Evolutionary conservation across 306 rosid genomes (phyloP).

Genomic region (Mimosa pudica): DNA sequence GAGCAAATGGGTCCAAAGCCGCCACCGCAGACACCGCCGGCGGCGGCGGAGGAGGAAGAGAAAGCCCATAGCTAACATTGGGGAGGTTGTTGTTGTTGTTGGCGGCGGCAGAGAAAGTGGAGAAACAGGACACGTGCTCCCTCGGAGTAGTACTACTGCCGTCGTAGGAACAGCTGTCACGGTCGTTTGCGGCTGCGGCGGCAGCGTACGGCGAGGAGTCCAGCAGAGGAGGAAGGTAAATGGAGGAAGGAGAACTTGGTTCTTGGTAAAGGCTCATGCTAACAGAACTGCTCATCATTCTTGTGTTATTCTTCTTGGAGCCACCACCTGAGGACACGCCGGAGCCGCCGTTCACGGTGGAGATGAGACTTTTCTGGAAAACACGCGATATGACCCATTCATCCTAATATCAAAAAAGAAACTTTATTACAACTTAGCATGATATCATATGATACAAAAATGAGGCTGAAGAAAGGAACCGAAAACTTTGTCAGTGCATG

Average conservation of each 20-base stretch:
- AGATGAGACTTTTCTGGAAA: conserved; percentile 61
- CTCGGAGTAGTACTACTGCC: conserved; percentile 49
- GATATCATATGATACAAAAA: neutral
- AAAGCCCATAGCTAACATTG: conserved; percentile 40
- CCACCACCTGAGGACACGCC: conserved; percentile 33
- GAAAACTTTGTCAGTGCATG: neutral
- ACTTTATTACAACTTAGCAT: neutral
- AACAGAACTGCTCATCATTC: conserved; percentile 40
- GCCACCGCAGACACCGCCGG: neutral
- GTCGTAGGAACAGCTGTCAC: conserved; percentile 57
- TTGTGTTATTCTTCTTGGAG: conserved; percentile 53
- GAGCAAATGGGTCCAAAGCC: conserved; percentile 37
- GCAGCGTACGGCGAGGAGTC: conserved; percentile 66
- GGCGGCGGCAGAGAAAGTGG: conserved; percentile 57
- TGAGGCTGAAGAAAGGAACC: neutral
- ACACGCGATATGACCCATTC: conserved; percentile 98
- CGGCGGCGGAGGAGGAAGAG: conserved; percentile 32
- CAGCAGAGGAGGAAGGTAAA: conserved; percentile 85
- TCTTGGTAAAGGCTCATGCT: conserved; percentile 47
- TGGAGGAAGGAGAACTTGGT: conserved; percentile 80
- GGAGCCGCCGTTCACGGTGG: conserved; percentile 36
- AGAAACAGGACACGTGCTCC: conserved; percentile 99
- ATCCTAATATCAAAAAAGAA: conserved; percentile 46
- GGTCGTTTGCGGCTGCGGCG: conserved; percentile 40
- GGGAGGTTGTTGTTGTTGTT: conserved; percentile 4